A percentile compares a stretch with the other conserved stretches of the same genome.
These are phyloP conservation scores for Globisporangium barbulae DNA, from an alignment of 352 stramenopile species.

Conservation along the genomic window DNA sequence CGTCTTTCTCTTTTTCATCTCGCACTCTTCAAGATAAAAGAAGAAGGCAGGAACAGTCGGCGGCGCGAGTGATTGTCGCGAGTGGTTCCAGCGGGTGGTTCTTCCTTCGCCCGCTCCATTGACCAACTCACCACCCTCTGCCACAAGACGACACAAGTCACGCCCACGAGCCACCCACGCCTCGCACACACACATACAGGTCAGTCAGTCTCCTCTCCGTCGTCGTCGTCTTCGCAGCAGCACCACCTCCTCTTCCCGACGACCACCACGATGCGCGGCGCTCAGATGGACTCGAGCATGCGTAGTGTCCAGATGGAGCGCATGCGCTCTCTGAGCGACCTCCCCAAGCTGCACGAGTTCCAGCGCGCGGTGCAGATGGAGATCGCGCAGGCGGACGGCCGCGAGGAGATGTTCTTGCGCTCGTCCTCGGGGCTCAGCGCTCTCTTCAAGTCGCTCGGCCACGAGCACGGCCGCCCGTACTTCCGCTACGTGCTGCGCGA, in stretches of 20 bases:
- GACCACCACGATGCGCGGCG: not conserved
- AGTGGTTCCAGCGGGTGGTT: not conserved
- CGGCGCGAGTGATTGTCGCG: slow-evolving; percentile 7
- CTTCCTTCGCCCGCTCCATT: slow-evolving; percentile 1
- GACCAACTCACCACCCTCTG: slow-evolving; percentile 7
- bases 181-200: not conserved
- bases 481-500: slow-evolving; percentile 79
- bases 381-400: slow-evolving; percentile 47
- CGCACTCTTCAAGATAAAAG: slow-evolving; percentile 9
- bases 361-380: slow-evolving; percentile 68
- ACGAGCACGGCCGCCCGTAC: slow-evolving; percentile 68
- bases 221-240: no score
- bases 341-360: slow-evolving; percentile 65
- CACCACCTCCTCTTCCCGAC: no score
- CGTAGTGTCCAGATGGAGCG: slow-evolving; percentile 16
- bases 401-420: slow-evolving; percentile 79
- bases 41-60: slow-evolving; percentile 10
- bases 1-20: not conserved
- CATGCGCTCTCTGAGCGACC: slow-evolving; percentile 28
- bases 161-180: not conserved
- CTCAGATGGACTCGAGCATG: slow-evolving; percentile 9
- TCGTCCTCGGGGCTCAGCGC: slow-evolving; percentile 67
- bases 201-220: not conserved
- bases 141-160: not conserved
- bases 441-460: slow-evolving; percentile 68